Evolutionary conservation across 23 red algal genomes (phyloP).

Genomic region (Porphyridium purpureum): DNA sequence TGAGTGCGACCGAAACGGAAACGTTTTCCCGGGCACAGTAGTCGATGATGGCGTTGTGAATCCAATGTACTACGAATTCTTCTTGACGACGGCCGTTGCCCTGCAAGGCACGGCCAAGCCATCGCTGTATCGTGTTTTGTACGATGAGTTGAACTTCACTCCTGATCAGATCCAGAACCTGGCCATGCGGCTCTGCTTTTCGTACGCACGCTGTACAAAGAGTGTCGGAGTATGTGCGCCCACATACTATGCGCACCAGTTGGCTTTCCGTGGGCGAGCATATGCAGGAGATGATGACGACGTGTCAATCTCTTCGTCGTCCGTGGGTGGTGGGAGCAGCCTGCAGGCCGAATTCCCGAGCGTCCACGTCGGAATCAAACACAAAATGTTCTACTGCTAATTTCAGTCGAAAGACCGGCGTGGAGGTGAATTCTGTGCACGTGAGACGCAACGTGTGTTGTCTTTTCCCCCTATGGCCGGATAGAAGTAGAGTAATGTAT

Average conservation of each 20-base stretch:
- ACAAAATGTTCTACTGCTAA: no score
- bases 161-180: background rate
- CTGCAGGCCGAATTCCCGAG: no score
- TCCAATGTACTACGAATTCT: background rate
- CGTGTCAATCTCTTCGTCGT: no score
- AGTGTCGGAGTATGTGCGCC: background rate
- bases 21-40: background rate
- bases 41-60: background rate
- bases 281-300: no score
- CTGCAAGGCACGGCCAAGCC: background rate
- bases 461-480: no score
- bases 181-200: background rate
- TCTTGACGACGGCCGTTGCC: background rate
- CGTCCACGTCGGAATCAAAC: no score
- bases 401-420: no score
- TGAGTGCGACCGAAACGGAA: background rate
- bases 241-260: background rate
- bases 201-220: background rate
- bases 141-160: background rate
- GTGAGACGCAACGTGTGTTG: no score
- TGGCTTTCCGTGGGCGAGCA: slow-evolving; percentile 1
- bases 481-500: no score
- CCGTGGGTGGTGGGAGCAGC: no score
- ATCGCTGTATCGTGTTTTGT: background rate
- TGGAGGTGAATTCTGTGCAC: no score